phyloP scores from a whole-genome alignment of 352 stramenopile species.

The Phytophthora tubulina region DNA sequence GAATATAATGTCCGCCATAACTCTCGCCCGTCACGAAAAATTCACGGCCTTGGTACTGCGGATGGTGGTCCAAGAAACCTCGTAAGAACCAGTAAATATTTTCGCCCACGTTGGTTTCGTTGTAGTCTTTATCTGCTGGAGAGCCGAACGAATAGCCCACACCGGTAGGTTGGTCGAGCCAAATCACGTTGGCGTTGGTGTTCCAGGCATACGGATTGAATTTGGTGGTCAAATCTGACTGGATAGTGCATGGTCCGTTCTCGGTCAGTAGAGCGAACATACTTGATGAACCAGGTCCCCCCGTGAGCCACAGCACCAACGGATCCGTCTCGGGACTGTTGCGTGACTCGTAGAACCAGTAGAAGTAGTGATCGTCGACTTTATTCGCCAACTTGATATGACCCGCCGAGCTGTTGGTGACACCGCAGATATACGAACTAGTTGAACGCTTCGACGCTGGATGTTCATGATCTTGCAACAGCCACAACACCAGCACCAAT shows the following conservation, averaged over 20 bases:
- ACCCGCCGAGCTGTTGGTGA: slow-evolving; percentile 53
- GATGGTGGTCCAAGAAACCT: slow-evolving; percentile 50
- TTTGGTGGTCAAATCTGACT: slow-evolving; percentile 46
- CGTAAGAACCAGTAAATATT: slow-evolving; percentile 64
- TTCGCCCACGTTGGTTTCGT: slow-evolving; percentile 50
- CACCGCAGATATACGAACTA: slow-evolving; percentile 21
- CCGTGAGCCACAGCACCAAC: slow-evolving; percentile 76
- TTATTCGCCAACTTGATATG: slow-evolving; percentile 58
- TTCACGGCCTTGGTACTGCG: slow-evolving; percentile 49
- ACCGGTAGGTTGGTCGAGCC: slow-evolving; percentile 62
- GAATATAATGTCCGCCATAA: slow-evolving; percentile 67
- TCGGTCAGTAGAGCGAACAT: slow-evolving; percentile 56
- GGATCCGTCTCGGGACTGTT: slow-evolving; percentile 59
- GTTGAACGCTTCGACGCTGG: background rate
- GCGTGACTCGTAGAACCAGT: slow-evolving; percentile 67
- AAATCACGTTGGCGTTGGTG: slow-evolving; percentile 62
- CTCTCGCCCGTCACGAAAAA: slow-evolving; percentile 67
- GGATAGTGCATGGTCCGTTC: slow-evolving; percentile 60
- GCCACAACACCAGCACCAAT: slow-evolving; percentile 33
- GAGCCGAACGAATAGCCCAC: slow-evolving; percentile 57
- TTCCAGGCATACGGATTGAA: slow-evolving; percentile 64
- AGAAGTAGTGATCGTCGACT: slow-evolving; percentile 64
- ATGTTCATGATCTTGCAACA: slow-evolving; percentile 26
- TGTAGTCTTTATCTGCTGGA: slow-evolving; percentile 45
- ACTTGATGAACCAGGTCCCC: slow-evolving; percentile 53